Base-by-base conservation (phyloP, 352 stramenopile species). In the Globisporangium cylindrosporum region DNA sequence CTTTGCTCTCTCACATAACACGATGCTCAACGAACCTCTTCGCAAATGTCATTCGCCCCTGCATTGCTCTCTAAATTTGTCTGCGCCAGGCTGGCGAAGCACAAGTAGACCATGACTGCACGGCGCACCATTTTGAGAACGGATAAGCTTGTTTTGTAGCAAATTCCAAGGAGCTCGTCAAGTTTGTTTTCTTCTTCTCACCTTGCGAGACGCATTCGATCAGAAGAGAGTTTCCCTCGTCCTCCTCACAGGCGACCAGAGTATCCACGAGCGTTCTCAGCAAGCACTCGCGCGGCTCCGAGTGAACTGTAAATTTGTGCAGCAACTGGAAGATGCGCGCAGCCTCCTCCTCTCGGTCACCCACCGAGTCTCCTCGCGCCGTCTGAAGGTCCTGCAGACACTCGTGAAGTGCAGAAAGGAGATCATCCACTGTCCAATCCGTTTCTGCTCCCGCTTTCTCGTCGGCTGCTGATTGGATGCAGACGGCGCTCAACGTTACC, bases 191-290 rank as follows among this genome's bases (percentile, higher is more conserved):
- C n/a, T 14, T 25, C 20, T 18, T 36, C 62, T 18, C 54, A 68
- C 63, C 63, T 68, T 41, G 63, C 24, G 53, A 55, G 15, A 68
- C 38, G 27, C 63, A 62, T 15, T 62, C 36, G 12, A 61, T 60
- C 14, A 68, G 27, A 32, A 34, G 36, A 27, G 54, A 61, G 63
- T 62, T 54, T 32, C 62, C 63, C 7, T 68, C 63, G 14, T 32
- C 61, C 14, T 56, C 53, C 22, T 61, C 63, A 41, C 63, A 68
- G 15, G 12, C 32, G 18, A 24, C 2, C 25, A 68, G 15, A 3
- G 63, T 53, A n/a, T 48, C 34, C 18, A 68, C 63, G 25, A 68
- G 53, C 38, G 34, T 46, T 6, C 29, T 36, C 25, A 68, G 18
- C 20, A 68, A 36, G 14, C 54, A 24, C 20, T 49, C 25, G 53